A percentile compares a stretch with the other conserved stretches of the same genome.
phyloP scores from a whole-genome alignment of 1,284 basidiomycete species.

The Phellinidium pouzarii region DNA sequence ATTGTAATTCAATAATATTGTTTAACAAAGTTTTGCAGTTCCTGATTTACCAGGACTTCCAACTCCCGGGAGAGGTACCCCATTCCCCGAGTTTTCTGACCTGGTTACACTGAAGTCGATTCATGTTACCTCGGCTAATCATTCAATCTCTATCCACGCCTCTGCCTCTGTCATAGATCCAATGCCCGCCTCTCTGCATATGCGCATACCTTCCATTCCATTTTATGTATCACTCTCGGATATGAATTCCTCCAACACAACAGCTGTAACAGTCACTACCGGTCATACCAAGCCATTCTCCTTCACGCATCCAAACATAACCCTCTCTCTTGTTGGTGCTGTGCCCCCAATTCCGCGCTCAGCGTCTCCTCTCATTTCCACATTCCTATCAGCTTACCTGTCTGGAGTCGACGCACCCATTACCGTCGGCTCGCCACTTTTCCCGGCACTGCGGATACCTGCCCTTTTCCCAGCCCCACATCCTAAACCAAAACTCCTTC shows the following conservation, averaged over 20 bases:
- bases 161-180: conserved; percentile 34
- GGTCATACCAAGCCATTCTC: conserved; percentile 48
- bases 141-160: conserved; percentile 53
- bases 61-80: conserved; percentile 41
- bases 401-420: conserved; percentile 47
- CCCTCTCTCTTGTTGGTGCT: conserved; percentile 48
- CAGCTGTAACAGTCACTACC: conserved; percentile 39
- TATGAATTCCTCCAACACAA: conserved; percentile 20
- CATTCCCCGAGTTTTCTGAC: conserved; percentile 49
- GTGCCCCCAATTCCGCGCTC: conserved; percentile 45
- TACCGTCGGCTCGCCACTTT: conserved; percentile 45
- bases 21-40: conserved; percentile 35
- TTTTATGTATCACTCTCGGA: conserved; percentile 47
- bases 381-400: conserved; percentile 52
- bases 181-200: conserved; percentile 21
- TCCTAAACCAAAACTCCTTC: conserved; percentile 55
- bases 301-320: conserved; percentile 62
- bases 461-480: conserved; percentile 57
- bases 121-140: conserved; percentile 43
- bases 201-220: conserved; percentile 49
- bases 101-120: conserved; percentile 57
- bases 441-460: conserved; percentile 41
- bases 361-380: conserved; percentile 30
- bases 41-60: conserved; percentile 61
- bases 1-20: neutral